A percentile compares a stretch with the other conserved stretches of the same genome.
Conservation (phyloP, 2,329 filamentous ascomycete species). For the Alternaria triticina region DNA sequence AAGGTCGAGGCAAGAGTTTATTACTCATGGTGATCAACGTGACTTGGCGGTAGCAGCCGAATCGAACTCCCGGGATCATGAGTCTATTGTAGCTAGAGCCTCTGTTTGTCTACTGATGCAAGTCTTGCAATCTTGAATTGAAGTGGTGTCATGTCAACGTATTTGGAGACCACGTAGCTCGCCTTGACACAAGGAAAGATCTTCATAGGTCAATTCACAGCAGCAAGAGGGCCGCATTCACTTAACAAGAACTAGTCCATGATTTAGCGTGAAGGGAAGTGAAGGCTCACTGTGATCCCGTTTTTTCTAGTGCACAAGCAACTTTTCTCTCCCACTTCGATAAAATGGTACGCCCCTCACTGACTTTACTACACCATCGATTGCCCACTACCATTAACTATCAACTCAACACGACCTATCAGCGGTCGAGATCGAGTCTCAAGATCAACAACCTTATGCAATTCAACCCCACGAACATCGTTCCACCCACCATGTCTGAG, state of each 20-base stretch:
- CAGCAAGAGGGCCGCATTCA: background rate
- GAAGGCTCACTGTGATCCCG: background rate
- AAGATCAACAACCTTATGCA: background rate
- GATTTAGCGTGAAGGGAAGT: background rate
- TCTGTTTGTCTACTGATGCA: background rate
- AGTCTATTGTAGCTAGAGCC: background rate
- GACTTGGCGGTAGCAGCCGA: background rate
- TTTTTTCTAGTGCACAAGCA: background rate
- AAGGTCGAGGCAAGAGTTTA: background rate
- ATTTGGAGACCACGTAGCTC: background rate
- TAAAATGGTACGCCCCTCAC: background rate
- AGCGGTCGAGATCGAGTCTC: background rate
- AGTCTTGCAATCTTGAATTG: background rate
- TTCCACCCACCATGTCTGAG: background rate
- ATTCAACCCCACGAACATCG: background rate
- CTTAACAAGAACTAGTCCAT: background rate
- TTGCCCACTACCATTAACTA: background rate
- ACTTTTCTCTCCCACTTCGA: background rate
- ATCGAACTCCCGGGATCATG: background rate
- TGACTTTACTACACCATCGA: background rate
- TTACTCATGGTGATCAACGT: background rate
- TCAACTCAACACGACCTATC: background rate
- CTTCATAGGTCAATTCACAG: background rate
- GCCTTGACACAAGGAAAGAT: background rate
- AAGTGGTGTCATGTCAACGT: background rate